A percentile compares a stretch with the other conserved stretches of the same genome.
These are phyloP conservation scores for Phytophthora colocasiae DNA, from an alignment of 352 stramenopile genomes.

Conservation along the genomic window DNA sequence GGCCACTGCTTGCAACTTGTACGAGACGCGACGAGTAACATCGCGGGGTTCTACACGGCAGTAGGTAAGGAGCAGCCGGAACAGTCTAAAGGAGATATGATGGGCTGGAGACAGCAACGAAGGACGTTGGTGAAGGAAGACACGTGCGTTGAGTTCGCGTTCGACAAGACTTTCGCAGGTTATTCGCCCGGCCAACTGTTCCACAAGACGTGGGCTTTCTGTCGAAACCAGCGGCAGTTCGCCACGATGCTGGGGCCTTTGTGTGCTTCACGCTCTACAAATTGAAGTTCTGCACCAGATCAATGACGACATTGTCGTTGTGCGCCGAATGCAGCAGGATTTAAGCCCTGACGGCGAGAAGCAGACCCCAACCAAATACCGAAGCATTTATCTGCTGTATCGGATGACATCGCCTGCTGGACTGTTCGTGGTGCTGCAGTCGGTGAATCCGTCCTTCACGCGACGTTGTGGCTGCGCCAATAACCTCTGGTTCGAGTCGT, in stretches of 20 bases:
- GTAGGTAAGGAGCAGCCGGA: not conserved
- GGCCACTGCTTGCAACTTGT: conserved; percentile 43
- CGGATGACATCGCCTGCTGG: conserved; percentile 37
- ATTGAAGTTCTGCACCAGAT: conserved; percentile 44
- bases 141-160: conserved; percentile 40
- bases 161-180: conserved; percentile 32
- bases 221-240: conserved; percentile 37
- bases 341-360: conserved; percentile 27
- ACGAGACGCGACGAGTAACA: conserved; percentile 31
- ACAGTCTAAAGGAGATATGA: conserved; percentile 20
- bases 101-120: conserved; percentile 37
- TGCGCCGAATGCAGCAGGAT: conserved; percentile 44
- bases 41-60: conserved; percentile 31
- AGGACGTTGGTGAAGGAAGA: conserved; percentile 18
- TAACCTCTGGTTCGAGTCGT: conserved; percentile 46
- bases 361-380: conserved; percentile 38
- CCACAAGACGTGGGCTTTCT: conserved; percentile 40
- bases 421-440: conserved; percentile 43
- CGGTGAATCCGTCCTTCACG: conserved; percentile 43
- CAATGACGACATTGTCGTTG: conserved; percentile 46
- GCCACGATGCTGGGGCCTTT: conserved; percentile 31
- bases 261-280: conserved; percentile 32
- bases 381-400: conserved; percentile 45
- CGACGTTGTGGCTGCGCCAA: conserved; percentile 35
- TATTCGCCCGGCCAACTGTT: conserved; percentile 31